Evolutionary conservation across 2,329 filamentous ascomycete genomes (phyloP), one percentile per base, ranked within the genome.

Genomic region (Xylariomycetidae sp.): DNA sequence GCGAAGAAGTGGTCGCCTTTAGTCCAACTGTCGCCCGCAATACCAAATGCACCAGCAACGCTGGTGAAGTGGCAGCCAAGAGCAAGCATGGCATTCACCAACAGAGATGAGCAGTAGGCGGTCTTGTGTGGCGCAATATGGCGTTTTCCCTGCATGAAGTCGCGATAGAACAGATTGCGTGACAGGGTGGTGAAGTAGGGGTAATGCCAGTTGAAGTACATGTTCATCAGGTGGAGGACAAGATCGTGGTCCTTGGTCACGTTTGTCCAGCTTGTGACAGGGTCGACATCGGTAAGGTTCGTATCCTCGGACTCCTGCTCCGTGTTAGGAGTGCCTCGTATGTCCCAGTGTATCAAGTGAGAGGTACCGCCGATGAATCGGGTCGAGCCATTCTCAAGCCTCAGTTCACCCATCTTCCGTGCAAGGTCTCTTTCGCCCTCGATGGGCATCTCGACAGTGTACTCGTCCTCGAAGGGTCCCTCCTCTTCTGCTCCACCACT

Each of bases 171-270:
- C 19, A 94, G 65, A 23, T 73, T 79, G 56, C 86, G 93, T 10
- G 89, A 90, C 6, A 96, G 67, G 0, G 85, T 92, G 4, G 88
- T 90, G 58, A 96, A 98, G 61, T 92, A 96, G 13, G 88, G 82
- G 59, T 96, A 96, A 60, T 96, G 92, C 84, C 90, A 96, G 49
- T 81, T 87, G 63, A 96, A 96, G 62, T 98, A 98, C 85, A 96
- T 89, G 52, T 89, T 90, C 54, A 98, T 77, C 13, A 98, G 75
- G 58, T 95, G 90, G 12, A 80, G 74, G 47, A 95, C 79, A 28
- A 95, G 69, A 34, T 83, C 75, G 16, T 79, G 71, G 55, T 95
- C 87, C 31, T 78, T 70, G 2, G 87, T 95, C 28, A 95, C 87
- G 12, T 71, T 76, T 0, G 90, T 94, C 92, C 92, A 98, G 34